These are phyloP conservation scores for Termitomyces sp. DNA, from an alignment of 768 basidiomycete genomes.

Conservation along the genomic window DNA sequence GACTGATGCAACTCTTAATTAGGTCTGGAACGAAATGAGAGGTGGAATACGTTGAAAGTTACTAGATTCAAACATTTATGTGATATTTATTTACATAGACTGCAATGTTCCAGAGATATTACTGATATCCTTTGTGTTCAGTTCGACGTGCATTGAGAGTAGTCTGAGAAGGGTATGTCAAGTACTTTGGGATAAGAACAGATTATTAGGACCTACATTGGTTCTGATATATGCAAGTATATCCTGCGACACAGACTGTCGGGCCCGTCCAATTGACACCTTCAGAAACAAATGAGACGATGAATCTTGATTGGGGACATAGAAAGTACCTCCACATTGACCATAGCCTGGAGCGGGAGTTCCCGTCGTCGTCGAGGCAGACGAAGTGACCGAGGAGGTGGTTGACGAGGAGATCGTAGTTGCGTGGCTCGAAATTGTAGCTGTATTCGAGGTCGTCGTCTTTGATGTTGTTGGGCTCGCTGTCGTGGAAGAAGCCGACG, in stretches of 20 bases:
- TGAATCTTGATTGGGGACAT: background rate
- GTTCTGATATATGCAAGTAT: conserved; percentile 30
- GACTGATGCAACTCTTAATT: background rate
- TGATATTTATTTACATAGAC: background rate
- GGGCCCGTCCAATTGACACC: conserved; percentile 35
- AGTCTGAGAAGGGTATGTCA: conserved; percentile 22
- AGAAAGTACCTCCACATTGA: conserved; percentile 35
- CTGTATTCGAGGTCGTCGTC: conserved; percentile 13
- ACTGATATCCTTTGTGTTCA: conserved; percentile 11
- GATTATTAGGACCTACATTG: conserved; percentile 25
- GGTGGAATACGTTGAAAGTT: background rate
- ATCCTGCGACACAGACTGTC: conserved; percentile 31
- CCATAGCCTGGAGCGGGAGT: conserved; percentile 26
- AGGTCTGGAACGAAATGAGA: conserved; percentile 26
- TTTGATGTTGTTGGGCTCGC: conserved; percentile 16
- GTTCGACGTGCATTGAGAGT: conserved; percentile 38
- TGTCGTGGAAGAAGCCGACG: conserved; percentile 14
- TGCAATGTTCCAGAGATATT: background rate
- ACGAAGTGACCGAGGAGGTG: conserved; percentile 17
- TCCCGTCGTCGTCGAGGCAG: conserved; percentile 23
- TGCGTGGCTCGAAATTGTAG: conserved; percentile 12
- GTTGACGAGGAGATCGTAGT: conserved; percentile 16
- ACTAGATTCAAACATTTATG: background rate
- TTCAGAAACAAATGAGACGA: conserved; percentile 1
- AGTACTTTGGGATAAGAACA: background rate